Conservation (phyloP, 441 rosid species). For the Macaranga tanarius region DNA sequence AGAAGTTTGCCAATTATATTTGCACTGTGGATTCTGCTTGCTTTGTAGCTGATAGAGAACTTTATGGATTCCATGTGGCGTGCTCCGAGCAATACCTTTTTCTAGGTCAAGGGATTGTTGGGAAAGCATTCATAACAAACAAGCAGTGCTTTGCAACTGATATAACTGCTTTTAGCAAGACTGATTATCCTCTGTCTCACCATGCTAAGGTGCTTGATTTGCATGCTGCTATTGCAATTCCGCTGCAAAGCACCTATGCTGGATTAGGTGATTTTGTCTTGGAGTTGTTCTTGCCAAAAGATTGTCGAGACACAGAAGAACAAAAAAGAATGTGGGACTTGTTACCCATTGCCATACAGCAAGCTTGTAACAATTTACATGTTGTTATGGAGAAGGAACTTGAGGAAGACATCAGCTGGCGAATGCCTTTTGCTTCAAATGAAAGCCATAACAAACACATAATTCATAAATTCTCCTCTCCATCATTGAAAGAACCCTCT, state of each 20-base stretch:
- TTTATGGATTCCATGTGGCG: constrained; percentile 55
- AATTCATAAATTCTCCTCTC: constrained; percentile 21
- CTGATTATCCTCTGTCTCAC: constrained; percentile 52
- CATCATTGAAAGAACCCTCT: constrained; percentile 36
- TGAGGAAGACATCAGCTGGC: constrained; percentile 43
- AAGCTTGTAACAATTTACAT: constrained; percentile 33
- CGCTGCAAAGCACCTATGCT: constrained; percentile 26
- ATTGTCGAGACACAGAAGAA: constrained; percentile 30
- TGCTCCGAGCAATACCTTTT: constrained; percentile 60
- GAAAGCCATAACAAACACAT: constrained; percentile 23
- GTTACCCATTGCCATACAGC: constrained; percentile 27
- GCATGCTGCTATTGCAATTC: constrained; percentile 46
- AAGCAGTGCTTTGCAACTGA: constrained; percentile 40
- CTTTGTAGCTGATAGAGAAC: constrained; percentile 47
- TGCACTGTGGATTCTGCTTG: constrained; percentile 79
- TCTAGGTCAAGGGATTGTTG: constrained; percentile 48
- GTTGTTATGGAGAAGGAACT: constrained; percentile 35
- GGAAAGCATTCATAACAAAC: constrained; percentile 37
- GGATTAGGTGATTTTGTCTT: constrained; percentile 45
- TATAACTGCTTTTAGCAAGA: constrained; percentile 36
- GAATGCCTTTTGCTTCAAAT: constrained; percentile 31
- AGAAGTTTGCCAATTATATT: constrained; percentile 54
- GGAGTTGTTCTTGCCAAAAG: constrained; percentile 50
- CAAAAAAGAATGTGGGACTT: constrained; percentile 27
- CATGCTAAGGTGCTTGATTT: constrained; percentile 49